A percentile compares a stretch with the other conserved stretches of the same genome.
Conservation (phyloP, 768 basidiomycete genomes). For the Fistulinella prunicolor region DNA sequence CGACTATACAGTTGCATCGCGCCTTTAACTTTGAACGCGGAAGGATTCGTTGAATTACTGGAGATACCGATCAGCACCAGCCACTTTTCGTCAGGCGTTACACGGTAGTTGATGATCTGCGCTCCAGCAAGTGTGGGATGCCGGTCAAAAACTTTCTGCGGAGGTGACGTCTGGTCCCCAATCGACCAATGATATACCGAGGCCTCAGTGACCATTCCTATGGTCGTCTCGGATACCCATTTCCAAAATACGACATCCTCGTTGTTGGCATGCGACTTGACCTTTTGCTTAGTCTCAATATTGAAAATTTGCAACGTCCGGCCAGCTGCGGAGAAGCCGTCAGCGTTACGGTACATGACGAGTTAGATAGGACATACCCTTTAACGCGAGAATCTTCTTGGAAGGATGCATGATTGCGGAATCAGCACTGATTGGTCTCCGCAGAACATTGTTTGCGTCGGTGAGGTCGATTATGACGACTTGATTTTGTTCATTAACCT, state of each 20-base stretch:
- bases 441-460: conserved; percentile 95
- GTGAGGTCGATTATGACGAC: conserved; percentile 98
- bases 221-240: conserved; percentile 88
- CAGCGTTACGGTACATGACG: neutral
- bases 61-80: conserved; percentile 94
- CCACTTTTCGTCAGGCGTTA: conserved; percentile 94
- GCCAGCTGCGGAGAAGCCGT: conserved; percentile 52
- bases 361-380: conserved; percentile 47
- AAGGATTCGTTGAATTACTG: conserved; percentile 87
- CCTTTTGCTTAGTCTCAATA: conserved; percentile 95
- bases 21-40: conserved; percentile 98
- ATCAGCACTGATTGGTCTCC: conserved; percentile 96
- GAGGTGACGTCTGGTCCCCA: conserved; percentile 67
- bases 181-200: conserved; percentile 93
- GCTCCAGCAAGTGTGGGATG: conserved; percentile 91
- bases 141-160: conserved; percentile 94
- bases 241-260: conserved; percentile 99
- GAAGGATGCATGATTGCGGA: conserved; percentile 98
- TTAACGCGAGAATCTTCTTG: conserved; percentile 94
- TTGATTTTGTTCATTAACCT: conserved; percentile 91
- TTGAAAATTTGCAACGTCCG: conserved; percentile 98
- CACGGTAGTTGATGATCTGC: conserved; percentile 98
- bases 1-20: conserved; percentile 95
- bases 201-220: conserved; percentile 94
- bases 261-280: conserved; percentile 90